Percentiles rank a stretch among this genome's conserved stretches.
These are phyloP conservation scores for Inga leiocalycina DNA, from an alignment of 306 rosid genomes.

Conservation along the genomic window DNA sequence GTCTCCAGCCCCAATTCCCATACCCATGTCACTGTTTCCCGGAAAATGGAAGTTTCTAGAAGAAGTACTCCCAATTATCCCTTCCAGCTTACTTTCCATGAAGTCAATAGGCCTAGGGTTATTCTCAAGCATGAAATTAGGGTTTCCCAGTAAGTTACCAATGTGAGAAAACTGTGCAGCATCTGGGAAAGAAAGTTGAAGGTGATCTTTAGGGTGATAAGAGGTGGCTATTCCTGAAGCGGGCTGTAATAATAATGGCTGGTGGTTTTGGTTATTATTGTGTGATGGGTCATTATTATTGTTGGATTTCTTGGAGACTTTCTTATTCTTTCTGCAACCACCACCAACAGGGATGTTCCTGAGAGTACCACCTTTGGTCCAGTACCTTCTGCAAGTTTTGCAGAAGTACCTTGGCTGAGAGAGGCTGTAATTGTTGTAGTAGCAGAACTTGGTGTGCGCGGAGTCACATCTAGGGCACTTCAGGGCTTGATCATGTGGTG, in stretches of 20 bases:
- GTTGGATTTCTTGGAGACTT: slow-evolving; percentile 68
- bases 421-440: slow-evolving; percentile 99
- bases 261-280: slow-evolving; percentile 39
- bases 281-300: slow-evolving; percentile 42
- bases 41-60: slow-evolving; percentile 58
- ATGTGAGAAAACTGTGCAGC: slow-evolving; percentile 68
- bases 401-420: slow-evolving; percentile 96
- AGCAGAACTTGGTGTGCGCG: slow-evolving; percentile 94
- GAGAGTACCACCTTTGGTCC: slow-evolving; percentile 98
- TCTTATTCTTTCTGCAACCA: slow-evolving; percentile 92
- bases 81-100: slow-evolving; percentile 72
- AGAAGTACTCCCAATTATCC: slow-evolving; percentile 39
- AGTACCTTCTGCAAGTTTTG: slow-evolving; percentile 93
- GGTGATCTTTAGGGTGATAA: slow-evolving; percentile 55
- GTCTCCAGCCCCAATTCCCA: slow-evolving; percentile 46
- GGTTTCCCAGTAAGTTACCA: slow-evolving; percentile 55
- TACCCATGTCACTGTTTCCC: slow-evolving; percentile 51
- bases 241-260: slow-evolving; percentile 13
- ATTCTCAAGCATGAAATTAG: slow-evolving; percentile 45
- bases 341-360: slow-evolving; percentile 98
- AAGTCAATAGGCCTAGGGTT: slow-evolving; percentile 67
- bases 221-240: slow-evolving; percentile 33
- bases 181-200: slow-evolving; percentile 74
- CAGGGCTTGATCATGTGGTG: slow-evolving; percentile 77
- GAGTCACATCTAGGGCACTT: slow-evolving; percentile 97